Evolutionary conservation across 1,284 basidiomycete species (phyloP).

Genomic region (Melampsora abietis-canadensis): DNA sequence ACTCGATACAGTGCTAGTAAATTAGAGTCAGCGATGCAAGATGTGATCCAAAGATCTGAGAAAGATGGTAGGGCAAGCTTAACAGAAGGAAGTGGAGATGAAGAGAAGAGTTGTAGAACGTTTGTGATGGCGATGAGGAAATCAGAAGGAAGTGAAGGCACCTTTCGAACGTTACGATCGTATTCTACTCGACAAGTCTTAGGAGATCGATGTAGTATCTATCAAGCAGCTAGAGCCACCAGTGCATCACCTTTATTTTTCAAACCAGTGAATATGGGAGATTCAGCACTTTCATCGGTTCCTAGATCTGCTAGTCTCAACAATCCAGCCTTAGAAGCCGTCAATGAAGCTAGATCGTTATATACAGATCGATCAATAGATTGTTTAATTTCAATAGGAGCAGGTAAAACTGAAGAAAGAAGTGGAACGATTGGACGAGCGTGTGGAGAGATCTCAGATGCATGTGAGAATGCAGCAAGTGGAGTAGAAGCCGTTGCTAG

Average conservation of each 20-base stretch:
- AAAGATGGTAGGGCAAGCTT: neutral
- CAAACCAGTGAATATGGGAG: slow-evolving; percentile 14
- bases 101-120: slow-evolving; percentile 15
- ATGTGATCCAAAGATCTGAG: slow-evolving; percentile 19
- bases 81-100: slow-evolving; percentile 12
- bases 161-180: slow-evolving; percentile 9
- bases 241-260: slow-evolving; percentile 44
- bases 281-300: slow-evolving; percentile 1
- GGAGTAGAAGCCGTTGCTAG: slow-evolving; percentile 14
- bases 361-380: slow-evolving; percentile 22
- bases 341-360: slow-evolving; percentile 18
- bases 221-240: slow-evolving; percentile 44
- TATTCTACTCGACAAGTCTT: slow-evolving; percentile 14
- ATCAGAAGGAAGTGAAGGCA: neutral
- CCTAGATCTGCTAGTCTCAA: neutral
- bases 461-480: slow-evolving; percentile 12
- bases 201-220: slow-evolving; percentile 33
- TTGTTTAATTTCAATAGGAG: slow-evolving; percentile 31
- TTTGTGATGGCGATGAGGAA: slow-evolving; percentile 23
- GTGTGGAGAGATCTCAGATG: slow-evolving; percentile 21
- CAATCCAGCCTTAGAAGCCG: slow-evolving; percentile 29
- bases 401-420: neutral
- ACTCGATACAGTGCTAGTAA: slow-evolving; percentile 12
- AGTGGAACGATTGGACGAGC: slow-evolving; percentile 24
- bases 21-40: slow-evolving; percentile 6